Conservation (phyloP, 163 green algal genomes). For the Coccomyxa subellipsoidea region DNA sequence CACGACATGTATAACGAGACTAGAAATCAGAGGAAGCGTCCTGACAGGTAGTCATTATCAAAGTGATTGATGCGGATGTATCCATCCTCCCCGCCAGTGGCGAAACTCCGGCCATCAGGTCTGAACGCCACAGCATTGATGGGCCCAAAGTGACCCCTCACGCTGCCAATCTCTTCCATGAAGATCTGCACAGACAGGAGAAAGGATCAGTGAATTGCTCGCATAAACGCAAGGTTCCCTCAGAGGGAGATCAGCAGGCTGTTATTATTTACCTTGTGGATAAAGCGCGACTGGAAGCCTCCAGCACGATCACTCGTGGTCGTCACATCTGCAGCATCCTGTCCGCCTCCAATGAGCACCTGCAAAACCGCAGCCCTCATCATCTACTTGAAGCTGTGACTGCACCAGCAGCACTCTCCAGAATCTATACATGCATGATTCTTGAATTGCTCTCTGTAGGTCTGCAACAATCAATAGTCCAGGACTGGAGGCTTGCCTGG, state of each 20-base stretch:
- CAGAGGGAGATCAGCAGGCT: neutral
- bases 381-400: too few species aligned
- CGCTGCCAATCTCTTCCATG: slow-evolving; percentile 92
- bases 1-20: neutral
- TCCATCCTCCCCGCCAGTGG: slow-evolving; percentile 94
- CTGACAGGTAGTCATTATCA: slow-evolving; percentile 49
- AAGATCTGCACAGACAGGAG: slow-evolving; percentile 70
- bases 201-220: too few species aligned
- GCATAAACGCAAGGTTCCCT: too few species aligned
- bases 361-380: slow-evolving; percentile 27
- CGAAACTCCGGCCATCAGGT: slow-evolving; percentile 89
- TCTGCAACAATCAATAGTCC: too few species aligned
- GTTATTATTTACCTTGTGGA: slow-evolving; percentile 81
- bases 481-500: slow-evolving; percentile 82
- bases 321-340: slow-evolving; percentile 91
- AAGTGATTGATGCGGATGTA: slow-evolving; percentile 97
- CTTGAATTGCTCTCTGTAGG: too few species aligned
- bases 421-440: too few species aligned
- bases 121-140: slow-evolving; percentile 95
- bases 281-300: slow-evolving; percentile 95
- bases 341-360: slow-evolving; percentile 88
- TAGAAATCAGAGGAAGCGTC: slow-evolving; percentile 14
- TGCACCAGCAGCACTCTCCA: too few species aligned
- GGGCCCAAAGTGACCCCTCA: slow-evolving; percentile 96
- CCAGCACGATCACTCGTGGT: slow-evolving; percentile 85